These are phyloP conservation scores for Schizosaccharomyces cryophilus DNA, from an alignment of 805 yeast species.

Conservation along the genomic window DNA sequence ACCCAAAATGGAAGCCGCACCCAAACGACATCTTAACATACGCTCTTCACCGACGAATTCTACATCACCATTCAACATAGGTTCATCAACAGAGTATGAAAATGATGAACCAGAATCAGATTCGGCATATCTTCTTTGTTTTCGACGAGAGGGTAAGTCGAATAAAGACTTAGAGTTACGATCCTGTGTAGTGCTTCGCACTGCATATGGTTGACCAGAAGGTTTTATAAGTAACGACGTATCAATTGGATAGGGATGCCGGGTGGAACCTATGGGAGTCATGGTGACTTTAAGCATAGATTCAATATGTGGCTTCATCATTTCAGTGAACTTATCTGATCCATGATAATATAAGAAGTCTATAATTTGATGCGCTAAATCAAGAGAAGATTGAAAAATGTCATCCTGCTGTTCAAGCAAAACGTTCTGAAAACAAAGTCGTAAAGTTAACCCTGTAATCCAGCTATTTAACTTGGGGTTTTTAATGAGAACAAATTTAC, in stretches of 20 bases:
- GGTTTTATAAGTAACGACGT: slow-evolving; percentile 52
- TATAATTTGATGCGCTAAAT: slow-evolving; percentile 35
- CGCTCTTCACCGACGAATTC: slow-evolving; percentile 56
- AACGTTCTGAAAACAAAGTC: slow-evolving; percentile 67
- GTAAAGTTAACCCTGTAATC: slow-evolving; percentile 49
- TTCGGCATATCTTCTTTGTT: background rate
- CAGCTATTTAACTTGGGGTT: slow-evolving; percentile 27
- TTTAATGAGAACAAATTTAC: slow-evolving; percentile 39
- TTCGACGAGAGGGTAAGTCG: too few species aligned
- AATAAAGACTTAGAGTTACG: background rate
- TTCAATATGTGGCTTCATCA: slow-evolving; percentile 2
- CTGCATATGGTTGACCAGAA: slow-evolving; percentile 28
- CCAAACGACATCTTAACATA: slow-evolving; percentile 48
- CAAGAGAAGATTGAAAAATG: slow-evolving; percentile 36
- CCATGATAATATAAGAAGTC: background rate
- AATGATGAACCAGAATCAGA: background rate
- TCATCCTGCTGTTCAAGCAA: slow-evolving; percentile 68
- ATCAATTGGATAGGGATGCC: slow-evolving; percentile 71
- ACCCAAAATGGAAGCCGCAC: slow-evolving; percentile 59
- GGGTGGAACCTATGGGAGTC: slow-evolving; percentile 88
- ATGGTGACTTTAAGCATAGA: slow-evolving; percentile 39
- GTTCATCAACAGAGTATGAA: slow-evolving; percentile 55
- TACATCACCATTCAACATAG: slow-evolving; percentile 76
- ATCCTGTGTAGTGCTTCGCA: background rate
- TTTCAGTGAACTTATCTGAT: background rate